phyloP scores from a whole-genome alignment of 2,329 filamentous ascomycete species.

The Metarhizium album region DNA sequence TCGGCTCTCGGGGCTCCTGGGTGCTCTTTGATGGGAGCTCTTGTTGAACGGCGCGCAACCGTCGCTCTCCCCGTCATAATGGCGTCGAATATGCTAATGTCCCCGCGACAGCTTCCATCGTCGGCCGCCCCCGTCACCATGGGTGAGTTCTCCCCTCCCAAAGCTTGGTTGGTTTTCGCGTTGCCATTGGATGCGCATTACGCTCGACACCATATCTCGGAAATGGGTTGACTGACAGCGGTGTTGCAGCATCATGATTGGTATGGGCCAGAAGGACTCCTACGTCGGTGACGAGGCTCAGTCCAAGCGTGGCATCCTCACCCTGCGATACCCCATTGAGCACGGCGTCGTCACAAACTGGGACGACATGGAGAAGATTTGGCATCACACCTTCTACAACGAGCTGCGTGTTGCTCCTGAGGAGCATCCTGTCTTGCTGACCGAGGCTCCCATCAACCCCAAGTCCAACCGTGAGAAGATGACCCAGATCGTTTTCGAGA shows the following conservation, averaged over 20 bases:
- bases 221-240: conserved; percentile 6
- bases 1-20: conserved; percentile 6
- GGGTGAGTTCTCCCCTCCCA: conserved; percentile 54
- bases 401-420: conserved; percentile 99
- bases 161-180: neutral
- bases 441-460: conserved; percentile 99
- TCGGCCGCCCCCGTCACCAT: conserved; percentile 99
- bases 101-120: conserved; percentile 71
- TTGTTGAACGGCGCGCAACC: conserved; percentile 7
- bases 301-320: conserved; percentile 99
- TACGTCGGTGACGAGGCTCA: conserved; percentile 99
- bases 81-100: conserved; percentile 23
- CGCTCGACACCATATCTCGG: neutral
- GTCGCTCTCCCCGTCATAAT: neutral
- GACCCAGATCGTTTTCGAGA: conserved; percentile 99
- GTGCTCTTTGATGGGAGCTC: conserved; percentile 7
- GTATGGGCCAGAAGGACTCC: conserved; percentile 99
- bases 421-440: conserved; percentile 99
- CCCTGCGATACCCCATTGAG: conserved; percentile 98
- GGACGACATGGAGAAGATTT: conserved; percentile 99
- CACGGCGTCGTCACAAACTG: conserved; percentile 99
- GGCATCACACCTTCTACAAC: conserved; percentile 99
- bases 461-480: conserved; percentile 99
- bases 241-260: conserved; percentile 90
- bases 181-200: neutral